Percentiles rank a stretch among this genome's conserved stretches.
These are phyloP conservation scores for Mariannaea elegans DNA, from an alignment of 2,329 filamentous ascomycete genomes.

Conservation along the genomic window DNA sequence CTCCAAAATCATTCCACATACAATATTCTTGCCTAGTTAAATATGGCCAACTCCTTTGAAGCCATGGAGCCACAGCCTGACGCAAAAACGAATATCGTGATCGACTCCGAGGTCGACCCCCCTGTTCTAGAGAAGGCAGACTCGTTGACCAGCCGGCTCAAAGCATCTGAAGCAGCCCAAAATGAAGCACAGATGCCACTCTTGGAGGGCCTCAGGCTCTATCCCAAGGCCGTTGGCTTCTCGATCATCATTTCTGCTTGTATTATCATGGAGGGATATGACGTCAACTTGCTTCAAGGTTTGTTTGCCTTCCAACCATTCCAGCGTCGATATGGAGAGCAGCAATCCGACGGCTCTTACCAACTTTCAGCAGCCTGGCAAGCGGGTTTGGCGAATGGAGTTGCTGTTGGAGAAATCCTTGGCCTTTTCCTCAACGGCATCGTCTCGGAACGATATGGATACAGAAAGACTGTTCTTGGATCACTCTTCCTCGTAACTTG, in stretches of 20 bases:
- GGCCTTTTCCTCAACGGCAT: slow-evolving; percentile 55
- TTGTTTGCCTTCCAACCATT: slow-evolving; percentile 43
- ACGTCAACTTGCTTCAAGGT: slow-evolving; percentile 35
- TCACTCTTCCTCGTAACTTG: slow-evolving; percentile 46
- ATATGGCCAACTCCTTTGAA: too few species aligned
- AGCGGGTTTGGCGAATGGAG: slow-evolving; percentile 52
- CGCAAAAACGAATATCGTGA: too few species aligned
- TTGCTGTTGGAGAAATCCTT: slow-evolving; percentile 53
- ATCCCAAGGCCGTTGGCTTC: slow-evolving; percentile 41
- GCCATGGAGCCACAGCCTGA: too few species aligned
- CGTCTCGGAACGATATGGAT: slow-evolving; percentile 52
- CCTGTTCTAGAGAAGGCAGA: not conserved
- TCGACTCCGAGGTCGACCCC: too few species aligned
- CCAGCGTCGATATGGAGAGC: slow-evolving; percentile 29
- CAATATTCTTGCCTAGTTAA: too few species aligned
- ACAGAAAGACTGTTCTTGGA: slow-evolving; percentile 52
- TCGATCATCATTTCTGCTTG: slow-evolving; percentile 40
- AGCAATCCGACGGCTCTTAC: slow-evolving; percentile 25
- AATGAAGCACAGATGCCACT: slow-evolving; percentile 1
- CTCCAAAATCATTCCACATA: too few species aligned
- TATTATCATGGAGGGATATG: slow-evolving; percentile 48
- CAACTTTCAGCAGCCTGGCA: slow-evolving; percentile 57
- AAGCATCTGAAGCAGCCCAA: not conserved
- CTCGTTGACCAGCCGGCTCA: not conserved
- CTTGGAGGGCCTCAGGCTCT: slow-evolving; percentile 25